Evolutionary conservation across 176 grass and related monocot species (phyloP).

Genomic region (Puccinellia tenuiflora): DNA sequence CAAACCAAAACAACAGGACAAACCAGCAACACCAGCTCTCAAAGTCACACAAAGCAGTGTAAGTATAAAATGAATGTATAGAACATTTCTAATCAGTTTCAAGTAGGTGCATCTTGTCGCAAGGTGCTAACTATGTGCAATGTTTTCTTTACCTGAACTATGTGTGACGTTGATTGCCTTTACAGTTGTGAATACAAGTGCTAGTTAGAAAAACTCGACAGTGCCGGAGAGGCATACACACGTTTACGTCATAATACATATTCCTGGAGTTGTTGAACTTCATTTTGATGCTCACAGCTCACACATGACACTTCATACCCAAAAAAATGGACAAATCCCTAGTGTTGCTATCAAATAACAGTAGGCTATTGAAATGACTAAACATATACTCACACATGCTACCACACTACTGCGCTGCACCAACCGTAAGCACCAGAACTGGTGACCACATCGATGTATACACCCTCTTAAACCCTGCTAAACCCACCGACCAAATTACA

Average conservation of each 20-base stretch:
- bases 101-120: not conserved
- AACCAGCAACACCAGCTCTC: not conserved
- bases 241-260: not conserved
- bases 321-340: not conserved
- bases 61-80: not conserved
- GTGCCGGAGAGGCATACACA: not conserved
- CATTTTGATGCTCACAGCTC: not conserved
- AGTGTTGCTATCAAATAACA: not conserved
- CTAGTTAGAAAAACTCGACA: not conserved
- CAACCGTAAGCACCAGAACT: not conserved
- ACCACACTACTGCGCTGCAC: not conserved
- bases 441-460: not conserved
- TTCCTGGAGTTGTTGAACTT: not conserved
- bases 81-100: not conserved
- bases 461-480: slow-evolving; percentile 26
- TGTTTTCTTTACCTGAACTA: too few species aligned
- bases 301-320: not conserved
- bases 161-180: not conserved
- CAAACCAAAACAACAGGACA: not conserved
- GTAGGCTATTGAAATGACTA: not conserved
- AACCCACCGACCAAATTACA: not conserved
- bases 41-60: not conserved
- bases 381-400: not conserved
- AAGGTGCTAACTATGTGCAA: not conserved
- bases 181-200: not conserved